Evolutionary conservation across 2,329 filamentous ascomycete genomes (phyloP), one percentile per base, ranked within the genome.

Genomic region (Chaetomium olivaceum): DNA sequence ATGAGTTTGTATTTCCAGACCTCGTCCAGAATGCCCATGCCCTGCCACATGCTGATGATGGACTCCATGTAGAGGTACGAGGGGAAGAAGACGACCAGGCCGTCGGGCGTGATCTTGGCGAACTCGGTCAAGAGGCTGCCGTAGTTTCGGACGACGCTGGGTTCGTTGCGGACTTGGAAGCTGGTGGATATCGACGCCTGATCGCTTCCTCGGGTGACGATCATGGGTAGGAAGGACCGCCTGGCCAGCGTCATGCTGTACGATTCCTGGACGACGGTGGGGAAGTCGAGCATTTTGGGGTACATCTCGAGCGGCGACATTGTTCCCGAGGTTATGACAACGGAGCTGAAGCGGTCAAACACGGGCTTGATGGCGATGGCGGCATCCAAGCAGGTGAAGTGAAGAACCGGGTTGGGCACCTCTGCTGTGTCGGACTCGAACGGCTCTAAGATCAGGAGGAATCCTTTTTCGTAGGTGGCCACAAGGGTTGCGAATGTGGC

Each of bases 1-100:
- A 99, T 97, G 70, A 99, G 85, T 77, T 99, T 99, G 82, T 97
- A 97, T 78, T 97, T 97, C 95, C 95, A 99, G 36, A 99, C 93
- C 75, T 95, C 91, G 78, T 99, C 95, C 43, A 99, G 82, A 69
- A 98, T 97, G 29, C 93, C 93, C 93, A 98, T 98, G 63, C 92
- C 93, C 77, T 99, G 95, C 95, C 95, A 99, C 88, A 97, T 97
- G 76, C 91, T 94, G 76, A 99, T 97, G 76, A 98, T 98, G 61
- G 91, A 95, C 76, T 99, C 95, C 95, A 99, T 98, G 80, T 99
- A 99, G 1, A 99, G 85, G 73, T 99, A 99, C 0, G 93, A 97
- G 0, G 95, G 96, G 76, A 99, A 99, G 82, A 99, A 99, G 48
- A 99, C 95, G n/a, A 99, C 95, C 77, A 99, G 89, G 36, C 95